A percentile compares a stretch with the other conserved stretches of the same genome.
phyloP scores from a whole-genome alignment of 2,329 filamentous ascomycete species.

The Nothopassalora personata region DNA sequence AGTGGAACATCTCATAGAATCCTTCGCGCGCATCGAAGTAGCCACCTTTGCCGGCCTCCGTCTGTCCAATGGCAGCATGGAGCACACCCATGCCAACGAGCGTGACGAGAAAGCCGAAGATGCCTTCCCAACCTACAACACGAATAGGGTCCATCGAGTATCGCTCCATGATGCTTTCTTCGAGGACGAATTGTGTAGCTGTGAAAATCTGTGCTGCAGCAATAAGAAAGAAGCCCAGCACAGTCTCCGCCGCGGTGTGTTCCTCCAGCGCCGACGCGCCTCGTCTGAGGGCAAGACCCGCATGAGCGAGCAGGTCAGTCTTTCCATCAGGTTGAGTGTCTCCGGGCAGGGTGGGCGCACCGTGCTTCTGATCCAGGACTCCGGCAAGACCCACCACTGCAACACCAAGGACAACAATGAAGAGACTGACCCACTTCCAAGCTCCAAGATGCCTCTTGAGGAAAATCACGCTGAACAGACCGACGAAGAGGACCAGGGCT shows the following conservation, averaged over 20 bases:
- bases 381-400: slow-evolving; percentile 86
- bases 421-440: slow-evolving; percentile 90
- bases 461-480: slow-evolving; percentile 89
- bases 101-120: slow-evolving; percentile 83
- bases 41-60: slow-evolving; percentile 66
- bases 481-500: slow-evolving; percentile 90
- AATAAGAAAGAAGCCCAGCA: slow-evolving; percentile 83
- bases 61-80: slow-evolving; percentile 71
- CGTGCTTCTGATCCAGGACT: slow-evolving; percentile 66
- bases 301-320: slow-evolving; percentile 15
- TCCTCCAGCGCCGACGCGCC: slow-evolving; percentile 37
- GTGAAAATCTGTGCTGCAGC: slow-evolving; percentile 95
- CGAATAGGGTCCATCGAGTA: slow-evolving; percentile 78
- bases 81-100: slow-evolving; percentile 71
- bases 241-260: slow-evolving; percentile 59
- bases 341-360: slow-evolving; percentile 29
- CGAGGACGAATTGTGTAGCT: slow-evolving; percentile 89
- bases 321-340: slow-evolving; percentile 28
- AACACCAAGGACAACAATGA: slow-evolving; percentile 83
- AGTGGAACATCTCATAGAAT: slow-evolving; percentile 70
- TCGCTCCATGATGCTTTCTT: slow-evolving; percentile 84
- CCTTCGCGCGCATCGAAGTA: slow-evolving; percentile 90
- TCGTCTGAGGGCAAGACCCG: slow-evolving; percentile 22
- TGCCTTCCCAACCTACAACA: slow-evolving; percentile 92
- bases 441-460: slow-evolving; percentile 69